A percentile compares a stretch with the other conserved stretches of the same genome.
Conservation (phyloP, 805 yeast genomes). For the Teunomyces funiuensis region DNA sequence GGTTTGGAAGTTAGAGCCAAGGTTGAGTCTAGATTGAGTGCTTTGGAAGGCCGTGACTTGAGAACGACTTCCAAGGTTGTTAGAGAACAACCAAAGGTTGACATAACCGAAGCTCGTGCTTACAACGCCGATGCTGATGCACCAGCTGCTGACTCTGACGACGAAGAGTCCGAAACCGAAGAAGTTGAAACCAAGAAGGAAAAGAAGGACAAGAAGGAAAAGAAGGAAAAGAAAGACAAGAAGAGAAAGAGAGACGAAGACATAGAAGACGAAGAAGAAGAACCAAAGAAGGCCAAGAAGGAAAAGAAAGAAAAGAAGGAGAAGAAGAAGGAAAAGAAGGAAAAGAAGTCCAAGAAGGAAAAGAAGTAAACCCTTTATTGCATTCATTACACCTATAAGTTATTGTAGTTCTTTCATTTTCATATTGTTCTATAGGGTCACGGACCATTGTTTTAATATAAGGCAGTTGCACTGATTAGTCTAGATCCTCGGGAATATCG, state of each 20-base stretch:
- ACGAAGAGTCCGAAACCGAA: slow-evolving; percentile 34
- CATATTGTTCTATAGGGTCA: slow-evolving; percentile 6
- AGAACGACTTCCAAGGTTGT: slow-evolving; percentile 84
- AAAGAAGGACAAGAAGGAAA: slow-evolving; percentile 33
- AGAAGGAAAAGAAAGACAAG: slow-evolving; percentile 24
- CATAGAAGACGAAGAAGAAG: slow-evolving; percentile 22
- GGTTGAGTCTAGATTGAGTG: slow-evolving; percentile 92
- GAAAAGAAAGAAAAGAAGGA: slow-evolving; percentile 54
- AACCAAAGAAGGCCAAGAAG: slow-evolving; percentile 43
- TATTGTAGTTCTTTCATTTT: slow-evolving; percentile 5
- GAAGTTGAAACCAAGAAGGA: slow-evolving; percentile 31
- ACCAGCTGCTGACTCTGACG: slow-evolving; percentile 38
- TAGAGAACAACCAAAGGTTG: slow-evolving; percentile 83
- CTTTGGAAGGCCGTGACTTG: slow-evolving; percentile 94
- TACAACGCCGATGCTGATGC: slow-evolving; percentile 97
- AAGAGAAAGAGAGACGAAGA: slow-evolving; percentile 26
- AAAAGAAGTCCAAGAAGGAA: slow-evolving; percentile 37
- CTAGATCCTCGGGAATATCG: slow-evolving; percentile 1
- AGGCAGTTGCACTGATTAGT: slow-evolving; percentile 5
- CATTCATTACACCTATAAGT: slow-evolving; percentile 5
- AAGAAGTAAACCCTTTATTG: slow-evolving; percentile 18
- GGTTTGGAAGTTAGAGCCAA: slow-evolving; percentile 90
- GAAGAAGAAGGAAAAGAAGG: slow-evolving; percentile 43
- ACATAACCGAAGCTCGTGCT: slow-evolving; percentile 77
- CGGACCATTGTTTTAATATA: slow-evolving; percentile 5